phyloP scores from a whole-genome alignment of 306 rosid species.

The Fragaria nilgerrensis region DNA sequence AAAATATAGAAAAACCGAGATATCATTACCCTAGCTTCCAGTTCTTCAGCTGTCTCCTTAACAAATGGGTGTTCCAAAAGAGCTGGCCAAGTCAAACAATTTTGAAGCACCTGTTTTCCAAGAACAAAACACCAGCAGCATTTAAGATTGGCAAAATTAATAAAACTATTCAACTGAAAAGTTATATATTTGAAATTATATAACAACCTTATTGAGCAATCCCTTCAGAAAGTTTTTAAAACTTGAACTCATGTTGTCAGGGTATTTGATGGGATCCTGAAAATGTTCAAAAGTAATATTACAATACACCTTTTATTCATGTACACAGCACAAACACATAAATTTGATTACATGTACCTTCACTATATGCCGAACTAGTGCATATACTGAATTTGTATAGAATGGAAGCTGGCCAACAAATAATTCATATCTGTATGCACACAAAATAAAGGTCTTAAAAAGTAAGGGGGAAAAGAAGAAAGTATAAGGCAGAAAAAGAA shows the following conservation, averaged over 20 bases:
- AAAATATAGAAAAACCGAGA: neutral
- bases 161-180: constrained; percentile 18
- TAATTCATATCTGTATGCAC: constrained; percentile 77
- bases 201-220: constrained; percentile 80
- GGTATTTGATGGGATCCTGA: constrained; percentile 98
- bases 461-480: constrained; percentile 12
- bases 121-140: constrained; percentile 24
- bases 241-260: constrained; percentile 75
- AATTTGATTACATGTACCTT: constrained; percentile 54
- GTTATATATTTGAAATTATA: constrained; percentile 23
- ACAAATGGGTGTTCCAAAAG: constrained; percentile 96
- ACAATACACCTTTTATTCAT: constrained; percentile 19
- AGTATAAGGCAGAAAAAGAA: constrained; percentile 7
- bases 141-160: constrained; percentile 15
- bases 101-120: constrained; percentile 73
- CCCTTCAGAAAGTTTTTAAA: constrained; percentile 91
- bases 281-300: constrained; percentile 29
- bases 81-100: constrained; percentile 93
- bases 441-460: constrained; percentile 26
- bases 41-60: constrained; percentile 59
- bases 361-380: constrained; percentile 89
- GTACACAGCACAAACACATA: constrained; percentile 16
- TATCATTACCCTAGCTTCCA: constrained; percentile 56
- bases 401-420: constrained; percentile 99
- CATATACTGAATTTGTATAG: constrained; percentile 94